Percentiles rank a stretch among this genome's conserved stretches.
These are phyloP conservation scores for Cladosporium phlei DNA, from an alignment of 2,329 filamentous ascomycete genomes.

Conservation along the genomic window DNA sequence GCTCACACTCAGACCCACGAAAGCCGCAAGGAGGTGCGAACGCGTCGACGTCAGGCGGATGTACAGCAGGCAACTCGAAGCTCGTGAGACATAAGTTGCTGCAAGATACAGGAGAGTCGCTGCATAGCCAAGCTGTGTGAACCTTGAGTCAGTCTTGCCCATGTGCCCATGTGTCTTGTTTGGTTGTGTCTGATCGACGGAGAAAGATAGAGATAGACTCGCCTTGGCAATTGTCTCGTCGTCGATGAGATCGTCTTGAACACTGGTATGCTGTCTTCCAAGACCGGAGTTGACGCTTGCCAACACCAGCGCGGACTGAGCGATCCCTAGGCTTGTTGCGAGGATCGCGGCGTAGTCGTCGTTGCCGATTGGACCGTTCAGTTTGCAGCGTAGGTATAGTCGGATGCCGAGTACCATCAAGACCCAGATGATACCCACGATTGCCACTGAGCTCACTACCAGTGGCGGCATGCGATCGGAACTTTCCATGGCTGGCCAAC, in stretches of 20 bases:
- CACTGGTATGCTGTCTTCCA: too few relatives aligned
- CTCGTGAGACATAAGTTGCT: conserved; percentile 16
- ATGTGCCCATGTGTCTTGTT: too few relatives aligned
- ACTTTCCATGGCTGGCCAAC: neutral
- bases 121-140: conserved; percentile 6
- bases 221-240: neutral
- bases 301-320: conserved; percentile 18
- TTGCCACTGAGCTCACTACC: conserved; percentile 5
- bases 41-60: conserved; percentile 20
- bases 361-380: conserved; percentile 27
- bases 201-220: neutral
- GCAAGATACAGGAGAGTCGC: conserved; percentile 1
- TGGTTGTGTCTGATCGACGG: too few relatives aligned
- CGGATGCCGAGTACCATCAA: conserved; percentile 23
- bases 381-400: conserved; percentile 24
- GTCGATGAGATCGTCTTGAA: neutral
- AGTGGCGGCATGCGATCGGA: neutral
- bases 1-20: conserved; percentile 14
- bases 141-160: too few relatives aligned
- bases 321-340: conserved; percentile 23
- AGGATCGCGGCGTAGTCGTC: conserved; percentile 26
- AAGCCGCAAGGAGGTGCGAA: conserved; percentile 18
- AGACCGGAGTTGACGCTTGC: conserved; percentile 21
- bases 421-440: conserved; percentile 23
- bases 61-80: conserved; percentile 26